phyloP scores from a whole-genome alignment of 495 filamentous ascomycete genomes.

The Hamigera avellanea region DNA sequence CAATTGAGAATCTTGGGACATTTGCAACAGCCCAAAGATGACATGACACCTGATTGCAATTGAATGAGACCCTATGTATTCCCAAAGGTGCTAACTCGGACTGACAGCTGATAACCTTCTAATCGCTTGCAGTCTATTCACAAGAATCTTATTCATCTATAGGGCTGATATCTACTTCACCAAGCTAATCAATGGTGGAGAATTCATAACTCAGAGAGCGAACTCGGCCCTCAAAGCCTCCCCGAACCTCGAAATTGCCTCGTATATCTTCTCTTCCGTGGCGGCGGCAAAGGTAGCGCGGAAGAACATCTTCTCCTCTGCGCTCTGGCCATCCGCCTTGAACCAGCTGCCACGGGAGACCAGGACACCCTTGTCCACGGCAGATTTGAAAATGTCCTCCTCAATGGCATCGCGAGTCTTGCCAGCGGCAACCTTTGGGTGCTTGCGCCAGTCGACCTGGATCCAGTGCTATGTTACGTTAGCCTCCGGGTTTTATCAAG shows the following conservation, averaged over 20 bases:
- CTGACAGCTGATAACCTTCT: too few relatives aligned
- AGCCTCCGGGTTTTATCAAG: too few relatives aligned
- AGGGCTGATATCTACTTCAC: too few relatives aligned
- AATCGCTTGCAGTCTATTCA: too few relatives aligned
- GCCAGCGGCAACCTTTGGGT: constrained; percentile 46
- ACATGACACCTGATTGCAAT: too few relatives aligned
- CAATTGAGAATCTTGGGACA: too few relatives aligned
- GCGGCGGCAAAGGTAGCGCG: constrained; percentile 82
- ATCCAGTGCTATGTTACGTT: constrained; percentile 67
- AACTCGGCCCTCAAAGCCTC: constrained; percentile 57
- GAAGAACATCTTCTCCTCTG: constrained; percentile 58
- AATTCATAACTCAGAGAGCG: constrained; percentile 21
- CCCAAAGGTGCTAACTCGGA: too few relatives aligned
- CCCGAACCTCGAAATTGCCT: constrained; percentile 69
- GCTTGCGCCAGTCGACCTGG: constrained; percentile 58
- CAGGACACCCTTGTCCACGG: constrained; percentile 61
- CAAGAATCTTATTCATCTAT: too few relatives aligned
- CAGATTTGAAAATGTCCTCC: constrained; percentile 67
- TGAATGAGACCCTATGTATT: too few relatives aligned
- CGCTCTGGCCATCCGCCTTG: constrained; percentile 43
- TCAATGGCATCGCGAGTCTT: constrained; percentile 61
- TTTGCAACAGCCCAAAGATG: too few relatives aligned
- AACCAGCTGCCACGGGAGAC: constrained; percentile 84
- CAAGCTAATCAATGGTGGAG: too few relatives aligned
- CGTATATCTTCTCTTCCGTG: constrained; percentile 57